phyloP scores from a whole-genome alignment of 108 stramenopile species.

The Cyclotella atomus region DNA sequence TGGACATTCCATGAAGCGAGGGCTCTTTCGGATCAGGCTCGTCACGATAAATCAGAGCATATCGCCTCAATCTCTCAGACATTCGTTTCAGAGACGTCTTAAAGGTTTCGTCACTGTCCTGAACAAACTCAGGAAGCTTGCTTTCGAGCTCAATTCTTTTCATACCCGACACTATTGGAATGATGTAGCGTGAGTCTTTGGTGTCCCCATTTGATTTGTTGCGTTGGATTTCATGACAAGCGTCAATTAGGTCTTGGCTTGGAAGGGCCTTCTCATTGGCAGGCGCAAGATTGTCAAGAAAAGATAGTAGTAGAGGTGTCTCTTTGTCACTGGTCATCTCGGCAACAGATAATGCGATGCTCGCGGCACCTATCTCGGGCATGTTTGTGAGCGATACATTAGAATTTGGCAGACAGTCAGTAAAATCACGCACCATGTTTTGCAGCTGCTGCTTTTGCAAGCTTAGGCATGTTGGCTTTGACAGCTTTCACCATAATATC shows the following conservation, averaged over 20 bases:
- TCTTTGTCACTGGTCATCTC: conserved; percentile 60
- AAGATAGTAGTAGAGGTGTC: conserved; percentile 72
- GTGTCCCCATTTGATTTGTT: conserved; percentile 55
- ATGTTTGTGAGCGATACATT: not conserved
- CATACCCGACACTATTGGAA: conserved; percentile 77
- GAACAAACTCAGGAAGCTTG: conserved; percentile 71
- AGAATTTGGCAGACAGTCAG: too few species aligned
- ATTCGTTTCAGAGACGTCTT: conserved; percentile 74
- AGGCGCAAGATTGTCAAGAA: conserved; percentile 81
- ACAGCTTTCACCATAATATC: conserved; percentile 81
- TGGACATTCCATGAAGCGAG: conserved; percentile 78
- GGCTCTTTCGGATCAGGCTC: conserved; percentile 67
- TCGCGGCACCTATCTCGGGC: conserved; percentile 53
- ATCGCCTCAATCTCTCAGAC: conserved; percentile 73
- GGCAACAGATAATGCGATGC: conserved; percentile 77
- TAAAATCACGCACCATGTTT: conserved; percentile 60
- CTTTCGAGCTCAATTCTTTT: conserved; percentile 66
- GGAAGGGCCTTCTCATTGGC: conserved; percentile 57
- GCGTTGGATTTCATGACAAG: conserved; percentile 84
- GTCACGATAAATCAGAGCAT: conserved; percentile 79
- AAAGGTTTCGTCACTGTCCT: conserved; percentile 73
- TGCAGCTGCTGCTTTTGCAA: conserved; percentile 74
- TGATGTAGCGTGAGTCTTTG: conserved; percentile 77
- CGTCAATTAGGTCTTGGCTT: conserved; percentile 78
- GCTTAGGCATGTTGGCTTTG: conserved; percentile 78